Conservation (phyloP, 208 protist species). For the Wallacemonas sp. region DNA sequence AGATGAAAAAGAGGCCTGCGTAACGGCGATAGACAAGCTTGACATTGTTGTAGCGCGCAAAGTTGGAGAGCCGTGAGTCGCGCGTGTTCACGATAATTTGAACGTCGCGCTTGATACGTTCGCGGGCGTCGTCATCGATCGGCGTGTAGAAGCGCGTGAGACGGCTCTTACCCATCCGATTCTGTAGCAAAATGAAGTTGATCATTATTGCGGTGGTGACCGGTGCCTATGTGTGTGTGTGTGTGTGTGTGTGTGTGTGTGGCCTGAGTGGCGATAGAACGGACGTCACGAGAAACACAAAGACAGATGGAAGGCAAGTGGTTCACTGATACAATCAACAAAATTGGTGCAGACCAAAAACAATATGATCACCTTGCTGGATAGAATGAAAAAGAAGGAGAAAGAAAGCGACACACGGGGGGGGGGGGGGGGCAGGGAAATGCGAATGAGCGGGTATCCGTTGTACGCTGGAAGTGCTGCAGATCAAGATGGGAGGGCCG, state of each 20-base stretch:
- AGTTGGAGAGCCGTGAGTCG: constrained; percentile 96
- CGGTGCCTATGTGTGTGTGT: neutral
- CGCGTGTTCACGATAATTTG: constrained; percentile 95
- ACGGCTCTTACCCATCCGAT: constrained; percentile 98
- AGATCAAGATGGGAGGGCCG: too few relatives aligned
- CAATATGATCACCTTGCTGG: too few relatives aligned
- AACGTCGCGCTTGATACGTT: constrained; percentile 95
- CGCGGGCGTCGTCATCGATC: constrained; percentile 95
- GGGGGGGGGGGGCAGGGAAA: too few relatives aligned
- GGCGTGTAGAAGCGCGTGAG: constrained; percentile 98
- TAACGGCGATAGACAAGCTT: constrained; percentile 99
- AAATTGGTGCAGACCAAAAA: too few relatives aligned
- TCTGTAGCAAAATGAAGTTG: constrained; percentile 99
- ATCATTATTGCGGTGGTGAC: constrained; percentile 80
- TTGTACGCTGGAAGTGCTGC: too few relatives aligned
- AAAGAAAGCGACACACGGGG: too few relatives aligned
- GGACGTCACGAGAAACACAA: too few relatives aligned
- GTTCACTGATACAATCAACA: too few relatives aligned
- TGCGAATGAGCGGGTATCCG: too few relatives aligned
- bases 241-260: neutral
- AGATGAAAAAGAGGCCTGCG: constrained; percentile 99
- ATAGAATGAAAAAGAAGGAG: too few relatives aligned
- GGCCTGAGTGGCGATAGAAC: too few relatives aligned
- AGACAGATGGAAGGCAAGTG: too few relatives aligned
- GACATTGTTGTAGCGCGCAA: constrained; percentile 94